Conservation (phyloP, 2,329 filamentous ascomycete species). For the Penicillium sp. region DNA sequence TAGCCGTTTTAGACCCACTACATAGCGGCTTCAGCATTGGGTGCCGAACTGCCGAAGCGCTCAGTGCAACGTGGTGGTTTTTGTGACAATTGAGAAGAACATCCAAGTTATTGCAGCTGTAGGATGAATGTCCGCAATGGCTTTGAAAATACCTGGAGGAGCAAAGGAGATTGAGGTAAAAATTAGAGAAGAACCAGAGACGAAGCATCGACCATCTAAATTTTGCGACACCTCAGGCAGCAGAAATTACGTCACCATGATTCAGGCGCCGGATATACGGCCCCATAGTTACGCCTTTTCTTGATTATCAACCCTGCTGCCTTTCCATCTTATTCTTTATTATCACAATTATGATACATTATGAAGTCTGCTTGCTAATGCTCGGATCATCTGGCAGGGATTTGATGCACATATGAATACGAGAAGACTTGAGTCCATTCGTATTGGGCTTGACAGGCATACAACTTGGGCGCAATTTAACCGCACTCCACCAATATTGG, state of each 20-base stretch:
- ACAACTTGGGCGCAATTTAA: too few relatives aligned
- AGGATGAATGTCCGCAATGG: not conserved
- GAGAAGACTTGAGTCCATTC: too few relatives aligned
- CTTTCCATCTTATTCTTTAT: not conserved
- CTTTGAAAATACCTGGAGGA: too few relatives aligned
- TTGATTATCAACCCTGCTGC: not conserved
- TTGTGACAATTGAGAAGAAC: not conserved
- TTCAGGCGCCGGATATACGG: not conserved
- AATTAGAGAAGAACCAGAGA: not conserved
- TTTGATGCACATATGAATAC: too few relatives aligned
- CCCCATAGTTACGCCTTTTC: too few relatives aligned
- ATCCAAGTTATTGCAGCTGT: not conserved
- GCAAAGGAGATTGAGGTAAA: too few relatives aligned
- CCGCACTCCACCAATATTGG: too few relatives aligned
- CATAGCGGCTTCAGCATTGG: constrained; percentile 2
- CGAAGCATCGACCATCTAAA: not conserved
- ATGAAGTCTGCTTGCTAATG: too few relatives aligned
- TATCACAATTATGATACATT: not conserved
- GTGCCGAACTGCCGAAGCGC: not conserved
- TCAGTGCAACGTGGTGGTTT: not conserved
- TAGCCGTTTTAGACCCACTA: constrained; percentile 6
- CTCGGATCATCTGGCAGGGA: too few relatives aligned
- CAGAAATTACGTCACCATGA: not conserved
- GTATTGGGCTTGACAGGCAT: too few relatives aligned
- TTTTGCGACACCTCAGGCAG: not conserved